Percentiles rank a stretch among this genome's conserved stretches.
Evolutionary conservation across 2,329 filamentous ascomycete genomes (phyloP).

Genomic region (Aspergillus sp.): DNA sequence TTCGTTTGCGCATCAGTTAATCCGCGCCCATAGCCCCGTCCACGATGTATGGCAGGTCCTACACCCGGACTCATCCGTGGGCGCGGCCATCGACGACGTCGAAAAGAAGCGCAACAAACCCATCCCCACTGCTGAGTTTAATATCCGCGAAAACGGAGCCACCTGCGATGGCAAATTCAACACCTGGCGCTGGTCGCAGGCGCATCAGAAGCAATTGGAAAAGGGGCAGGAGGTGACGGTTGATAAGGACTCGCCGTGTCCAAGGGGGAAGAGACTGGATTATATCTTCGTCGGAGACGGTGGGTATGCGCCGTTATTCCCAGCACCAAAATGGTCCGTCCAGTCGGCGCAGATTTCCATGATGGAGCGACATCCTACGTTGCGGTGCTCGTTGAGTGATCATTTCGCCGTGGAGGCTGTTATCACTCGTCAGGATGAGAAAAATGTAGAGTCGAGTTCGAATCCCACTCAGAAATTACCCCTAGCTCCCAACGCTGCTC

Average conservation of each 20-base stretch:
- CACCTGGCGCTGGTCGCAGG: conserved; percentile 85
- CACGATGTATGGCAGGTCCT: conserved; percentile 79
- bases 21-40: conserved; percentile 72
- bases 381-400: conserved; percentile 85
- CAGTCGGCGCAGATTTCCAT: conserved; percentile 69
- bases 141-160: conserved; percentile 73
- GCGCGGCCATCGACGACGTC: conserved; percentile 61
- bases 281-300: conserved; percentile 80
- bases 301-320: conserved; percentile 25
- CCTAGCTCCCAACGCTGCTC: conserved; percentile 21
- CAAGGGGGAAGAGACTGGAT: conserved; percentile 79
- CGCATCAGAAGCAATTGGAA: conserved; percentile 62
- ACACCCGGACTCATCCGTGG: conserved; percentile 78
- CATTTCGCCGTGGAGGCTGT: conserved; percentile 90
- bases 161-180: conserved; percentile 85
- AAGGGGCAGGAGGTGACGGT: conserved; percentile 62
- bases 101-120: conserved; percentile 63
- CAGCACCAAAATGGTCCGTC: conserved; percentile 60
- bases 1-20: conserved; percentile 76
- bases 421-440: conserved; percentile 45
- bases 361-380: conserved; percentile 71
- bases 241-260: conserved; percentile 63
- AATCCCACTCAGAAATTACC: conserved; percentile 6
- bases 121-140: conserved; percentile 72
- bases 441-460: background rate